phyloP scores from a whole-genome alignment of 345 rosid species.

The Diplotaxis tenuifolia region DNA sequence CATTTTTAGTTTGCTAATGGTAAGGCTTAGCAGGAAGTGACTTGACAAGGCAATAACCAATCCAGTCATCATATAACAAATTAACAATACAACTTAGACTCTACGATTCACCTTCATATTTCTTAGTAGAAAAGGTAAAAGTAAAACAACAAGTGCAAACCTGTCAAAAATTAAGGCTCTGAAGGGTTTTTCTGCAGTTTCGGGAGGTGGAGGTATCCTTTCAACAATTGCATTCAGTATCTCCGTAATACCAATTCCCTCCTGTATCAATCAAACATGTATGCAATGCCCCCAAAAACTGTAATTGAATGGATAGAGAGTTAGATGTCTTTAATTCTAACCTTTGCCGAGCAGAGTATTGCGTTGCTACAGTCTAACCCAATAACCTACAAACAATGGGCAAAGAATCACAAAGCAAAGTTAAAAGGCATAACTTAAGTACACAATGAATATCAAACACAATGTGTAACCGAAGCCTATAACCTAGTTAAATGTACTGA shows the following conservation, averaged over 20 bases:
- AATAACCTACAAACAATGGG: constrained; percentile 52
- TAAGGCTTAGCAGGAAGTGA: background rate
- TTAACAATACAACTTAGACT: constrained; percentile 14
- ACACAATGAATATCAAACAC: background rate
- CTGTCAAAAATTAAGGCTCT: constrained; percentile 96
- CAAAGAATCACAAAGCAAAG: constrained; percentile 2
- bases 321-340: constrained; percentile 32
- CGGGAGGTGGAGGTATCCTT: constrained; percentile 75
- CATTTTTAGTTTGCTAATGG: background rate
- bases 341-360: constrained; percentile 98
- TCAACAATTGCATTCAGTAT: constrained; percentile 78
- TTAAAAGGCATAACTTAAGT: background rate
- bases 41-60: background rate
- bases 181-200: constrained; percentile 59
- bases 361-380: constrained; percentile 96
- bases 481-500: constrained; percentile 6
- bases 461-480: background rate
- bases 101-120: constrained; percentile 3
- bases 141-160: constrained; percentile 42
- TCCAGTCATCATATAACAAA: background rate
- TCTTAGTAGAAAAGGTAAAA: background rate
- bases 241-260: constrained; percentile 86
- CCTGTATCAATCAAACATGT: constrained; percentile 45
- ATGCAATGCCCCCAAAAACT: background rate
- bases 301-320: constrained; percentile 3